These are phyloP conservation scores for Cymbopogon citratus DNA, from an alignment of 176 grass and related monocot genomes.

Conservation along the genomic window DNA sequence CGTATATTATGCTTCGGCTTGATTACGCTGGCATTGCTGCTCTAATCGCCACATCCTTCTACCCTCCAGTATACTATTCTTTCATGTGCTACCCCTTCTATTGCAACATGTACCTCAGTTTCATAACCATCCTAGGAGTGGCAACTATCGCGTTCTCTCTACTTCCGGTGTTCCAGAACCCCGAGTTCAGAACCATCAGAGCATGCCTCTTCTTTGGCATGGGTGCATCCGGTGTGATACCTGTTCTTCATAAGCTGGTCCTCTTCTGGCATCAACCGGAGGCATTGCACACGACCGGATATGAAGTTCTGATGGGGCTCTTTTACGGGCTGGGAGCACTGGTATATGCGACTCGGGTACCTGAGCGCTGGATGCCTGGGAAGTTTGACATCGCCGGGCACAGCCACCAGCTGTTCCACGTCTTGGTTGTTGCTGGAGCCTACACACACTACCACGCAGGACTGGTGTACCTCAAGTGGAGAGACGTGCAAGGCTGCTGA, in stretches of 20 bases:
- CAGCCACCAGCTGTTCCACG: slow-evolving; percentile 86
- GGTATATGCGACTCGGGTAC: slow-evolving; percentile 78
- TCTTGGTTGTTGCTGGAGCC: slow-evolving; percentile 78
- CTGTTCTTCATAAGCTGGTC: slow-evolving; percentile 67
- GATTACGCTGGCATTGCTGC: slow-evolving; percentile 87
- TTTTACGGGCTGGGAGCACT: slow-evolving; percentile 73
- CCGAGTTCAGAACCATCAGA: slow-evolving; percentile 61
- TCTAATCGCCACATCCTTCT: slow-evolving; percentile 86
- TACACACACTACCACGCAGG: slow-evolving; percentile 82
- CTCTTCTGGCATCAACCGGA: slow-evolving; percentile 72
- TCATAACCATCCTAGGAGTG: slow-evolving; percentile 69
- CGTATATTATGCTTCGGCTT: slow-evolving; percentile 83
- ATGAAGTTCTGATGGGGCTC: slow-evolving; percentile 83
- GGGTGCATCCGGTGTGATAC: slow-evolving; percentile 76
- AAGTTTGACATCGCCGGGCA: slow-evolving; percentile 91
- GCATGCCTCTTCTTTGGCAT: slow-evolving; percentile 84
- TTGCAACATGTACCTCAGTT: slow-evolving; percentile 77
- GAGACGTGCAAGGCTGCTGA: slow-evolving; percentile 70
- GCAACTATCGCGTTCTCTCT: slow-evolving; percentile 66
- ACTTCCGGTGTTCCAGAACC: slow-evolving; percentile 76
- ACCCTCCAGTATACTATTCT: slow-evolving; percentile 86
- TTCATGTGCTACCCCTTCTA: slow-evolving; percentile 93
- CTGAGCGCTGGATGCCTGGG: slow-evolving; percentile 91
- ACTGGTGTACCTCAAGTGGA: slow-evolving; percentile 81
- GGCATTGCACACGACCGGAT: slow-evolving; percentile 72